These are phyloP conservation scores for Neurospora sublineolata DNA, from an alignment of 495 filamentous ascomycete species.

Conservation along the genomic window DNA sequence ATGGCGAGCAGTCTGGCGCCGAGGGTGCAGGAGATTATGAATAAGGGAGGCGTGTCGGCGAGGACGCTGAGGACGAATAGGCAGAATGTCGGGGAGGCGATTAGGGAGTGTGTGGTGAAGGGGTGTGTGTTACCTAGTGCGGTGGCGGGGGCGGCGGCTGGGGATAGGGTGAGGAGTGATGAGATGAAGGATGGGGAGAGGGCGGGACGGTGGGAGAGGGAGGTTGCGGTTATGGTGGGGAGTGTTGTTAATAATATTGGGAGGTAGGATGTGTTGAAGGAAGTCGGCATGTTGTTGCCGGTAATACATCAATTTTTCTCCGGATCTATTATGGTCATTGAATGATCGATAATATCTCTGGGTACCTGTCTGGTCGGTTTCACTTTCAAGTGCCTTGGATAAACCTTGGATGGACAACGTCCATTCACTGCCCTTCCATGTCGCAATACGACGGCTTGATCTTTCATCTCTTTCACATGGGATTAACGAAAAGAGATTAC, in stretches of 20 bases:
- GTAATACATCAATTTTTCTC: not conserved
- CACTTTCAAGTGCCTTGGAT: not conserved
- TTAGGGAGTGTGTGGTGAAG: constrained; percentile 71
- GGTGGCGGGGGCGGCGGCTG: constrained; percentile 20
- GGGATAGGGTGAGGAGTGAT: constrained; percentile 21
- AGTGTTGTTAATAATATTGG: constrained; percentile 45
- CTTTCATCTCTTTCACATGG: not conserved
- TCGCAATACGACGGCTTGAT: no score
- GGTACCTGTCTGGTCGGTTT: not conserved
- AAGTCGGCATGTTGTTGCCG: not conserved
- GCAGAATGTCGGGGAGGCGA: constrained; percentile 60
- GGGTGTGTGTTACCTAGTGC: constrained; percentile 50
- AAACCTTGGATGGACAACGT: not conserved
- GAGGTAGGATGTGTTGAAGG: constrained; percentile 13
- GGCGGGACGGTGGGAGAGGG: constrained; percentile 58
- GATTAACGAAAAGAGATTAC: not conserved
- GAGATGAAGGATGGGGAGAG: constrained; percentile 30
- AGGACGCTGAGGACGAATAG: constrained; percentile 67
- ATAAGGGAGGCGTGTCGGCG: constrained; percentile 69
- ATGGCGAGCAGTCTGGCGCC: constrained; percentile 66
- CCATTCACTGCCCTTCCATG: not conserved
- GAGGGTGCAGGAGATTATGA: constrained; percentile 72
- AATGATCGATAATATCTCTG: not conserved
- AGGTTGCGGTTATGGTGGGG: constrained; percentile 90
- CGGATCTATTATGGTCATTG: not conserved